Percentiles rank a stretch among this genome's conserved stretches.
phyloP scores from a whole-genome alignment of 495 filamentous ascomycete species.

The Daldinia loculata region DNA sequence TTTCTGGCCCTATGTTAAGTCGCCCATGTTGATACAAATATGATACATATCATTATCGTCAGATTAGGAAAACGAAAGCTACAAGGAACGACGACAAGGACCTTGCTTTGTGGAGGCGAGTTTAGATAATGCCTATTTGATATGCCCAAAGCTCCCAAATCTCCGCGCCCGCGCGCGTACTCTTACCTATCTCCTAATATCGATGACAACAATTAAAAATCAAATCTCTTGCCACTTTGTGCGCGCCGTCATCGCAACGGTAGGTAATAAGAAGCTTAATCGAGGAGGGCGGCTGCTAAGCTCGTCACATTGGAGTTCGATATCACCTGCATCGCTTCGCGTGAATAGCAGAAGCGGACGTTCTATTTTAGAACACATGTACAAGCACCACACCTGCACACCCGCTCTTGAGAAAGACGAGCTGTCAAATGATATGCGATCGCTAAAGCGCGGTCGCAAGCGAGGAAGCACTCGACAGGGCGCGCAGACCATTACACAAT shows the following conservation, averaged over 20 bases:
- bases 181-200: slow-evolving; percentile 1
- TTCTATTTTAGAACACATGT: slow-evolving; percentile 36
- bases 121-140: slow-evolving; percentile 2
- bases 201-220: slow-evolving; percentile 16
- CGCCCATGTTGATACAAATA: slow-evolving; percentile 36
- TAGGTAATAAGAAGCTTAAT: slow-evolving; percentile 36
- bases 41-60: slow-evolving; percentile 32
- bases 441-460: slow-evolving; percentile 28
- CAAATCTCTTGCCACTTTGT: slow-evolving; percentile 15
- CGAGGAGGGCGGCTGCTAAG: slow-evolving; percentile 32
- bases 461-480: slow-evolving; percentile 26
- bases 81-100: slow-evolving; percentile 16
- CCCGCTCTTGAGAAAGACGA: slow-evolving; percentile 3
- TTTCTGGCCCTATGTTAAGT: slow-evolving; percentile 18
- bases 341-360: slow-evolving; percentile 22
- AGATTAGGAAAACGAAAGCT: slow-evolving; percentile 34
- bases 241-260: slow-evolving; percentile 11
- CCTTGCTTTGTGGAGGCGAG: slow-evolving; percentile 12
- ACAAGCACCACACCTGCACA: slow-evolving; percentile 9
- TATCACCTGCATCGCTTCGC: slow-evolving; percentile 45
- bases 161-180: not conserved
- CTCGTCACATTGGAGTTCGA: slow-evolving; percentile 35
- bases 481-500: slow-evolving; percentile 26
- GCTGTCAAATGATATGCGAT: slow-evolving; percentile 22
- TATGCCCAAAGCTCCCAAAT: not conserved